phyloP scores from a whole-genome alignment of 2,329 filamentous ascomycete genomes.

The Penicillium sp. region DNA sequence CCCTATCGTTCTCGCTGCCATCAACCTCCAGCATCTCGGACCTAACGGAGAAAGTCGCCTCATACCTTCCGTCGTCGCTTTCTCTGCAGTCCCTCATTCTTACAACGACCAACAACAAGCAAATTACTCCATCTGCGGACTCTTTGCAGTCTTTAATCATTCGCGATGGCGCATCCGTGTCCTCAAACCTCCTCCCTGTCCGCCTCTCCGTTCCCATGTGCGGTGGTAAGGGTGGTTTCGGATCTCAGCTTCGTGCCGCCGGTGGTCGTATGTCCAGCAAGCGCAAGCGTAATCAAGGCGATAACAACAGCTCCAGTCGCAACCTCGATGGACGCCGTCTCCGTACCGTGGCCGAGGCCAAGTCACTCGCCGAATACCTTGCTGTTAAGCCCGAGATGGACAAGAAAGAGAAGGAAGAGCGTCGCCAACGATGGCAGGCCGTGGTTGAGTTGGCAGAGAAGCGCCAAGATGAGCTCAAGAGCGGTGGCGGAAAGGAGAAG shows the following conservation, averaged over 20 bases:
- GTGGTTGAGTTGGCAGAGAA: conserved; percentile 83
- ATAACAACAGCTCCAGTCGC: conserved; percentile 85
- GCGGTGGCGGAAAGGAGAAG: conserved; percentile 65
- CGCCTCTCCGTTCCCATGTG: conserved; percentile 76
- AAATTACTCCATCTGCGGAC: conserved; percentile 55
- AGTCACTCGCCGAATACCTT: conserved; percentile 90
- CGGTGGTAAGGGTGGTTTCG: conserved; percentile 97
- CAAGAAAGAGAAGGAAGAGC: conserved; percentile 83
- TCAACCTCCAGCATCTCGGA: conserved; percentile 66
- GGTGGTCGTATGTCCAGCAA: conserved; percentile 97
- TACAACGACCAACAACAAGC: conserved; percentile 77
- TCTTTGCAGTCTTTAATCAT: conserved; percentile 62
- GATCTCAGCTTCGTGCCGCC: conserved; percentile 92
- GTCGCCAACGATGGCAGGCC: conserved; percentile 78
- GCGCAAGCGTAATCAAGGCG: conserved; percentile 80
- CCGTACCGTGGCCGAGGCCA: conserved; percentile 91
- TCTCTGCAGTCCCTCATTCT: conserved; percentile 65
- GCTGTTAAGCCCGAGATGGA: conserved; percentile 98
- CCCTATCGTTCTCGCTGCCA: conserved; percentile 73
- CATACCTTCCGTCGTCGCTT: conserved; percentile 59
- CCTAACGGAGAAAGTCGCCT: conserved; percentile 63
- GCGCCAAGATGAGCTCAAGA: conserved; percentile 78
- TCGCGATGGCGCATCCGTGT: conserved; percentile 33
- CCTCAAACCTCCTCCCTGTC: conserved; percentile 75
- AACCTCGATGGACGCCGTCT: conserved; percentile 90